These are phyloP conservation scores for Erigeron philadelphicus DNA, from an alignment of 140 eudicot genomes.

Conservation along the genomic window DNA sequence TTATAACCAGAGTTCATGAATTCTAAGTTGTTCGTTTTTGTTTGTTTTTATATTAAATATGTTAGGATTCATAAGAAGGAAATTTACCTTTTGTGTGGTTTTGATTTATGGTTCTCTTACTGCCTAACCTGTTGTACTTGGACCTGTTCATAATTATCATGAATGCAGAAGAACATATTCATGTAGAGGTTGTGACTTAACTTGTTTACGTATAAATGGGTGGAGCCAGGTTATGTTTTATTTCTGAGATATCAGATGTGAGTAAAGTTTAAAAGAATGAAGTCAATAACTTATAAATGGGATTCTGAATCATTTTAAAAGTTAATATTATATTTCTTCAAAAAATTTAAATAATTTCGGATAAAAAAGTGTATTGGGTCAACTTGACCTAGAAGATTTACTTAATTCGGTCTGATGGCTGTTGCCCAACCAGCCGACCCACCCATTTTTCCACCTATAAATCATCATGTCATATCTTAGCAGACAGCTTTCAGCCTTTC, in stretches of 20 bases:
- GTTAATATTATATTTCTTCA: neutral
- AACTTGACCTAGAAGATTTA: neutral
- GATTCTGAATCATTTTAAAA: neutral
- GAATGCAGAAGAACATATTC: neutral
- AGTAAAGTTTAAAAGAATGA: neutral
- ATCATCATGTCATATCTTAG: neutral
- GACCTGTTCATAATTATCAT: neutral
- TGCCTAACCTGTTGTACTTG: neutral
- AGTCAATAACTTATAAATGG: neutral
- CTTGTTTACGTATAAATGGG: constrained; percentile 3
- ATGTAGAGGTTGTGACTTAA: constrained; percentile 7
- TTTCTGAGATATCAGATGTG: neutral
- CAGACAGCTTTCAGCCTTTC: neutral
- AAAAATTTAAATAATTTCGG: neutral
- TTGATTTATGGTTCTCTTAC: constrained; percentile 10
- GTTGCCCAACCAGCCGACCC: neutral
- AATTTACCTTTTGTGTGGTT: constrained; percentile 9
- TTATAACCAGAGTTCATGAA: constrained; percentile 7
- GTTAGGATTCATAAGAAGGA: neutral
- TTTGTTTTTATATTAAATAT: neutral
- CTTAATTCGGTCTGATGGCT: neutral
- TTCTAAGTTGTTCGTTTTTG: neutral
- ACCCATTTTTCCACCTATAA: neutral
- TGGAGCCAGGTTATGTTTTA: neutral
- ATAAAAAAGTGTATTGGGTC: neutral